Evolutionary conservation across 2,329 filamentous ascomycete genomes (phyloP).

Genomic region (Curvularia sp.): DNA sequence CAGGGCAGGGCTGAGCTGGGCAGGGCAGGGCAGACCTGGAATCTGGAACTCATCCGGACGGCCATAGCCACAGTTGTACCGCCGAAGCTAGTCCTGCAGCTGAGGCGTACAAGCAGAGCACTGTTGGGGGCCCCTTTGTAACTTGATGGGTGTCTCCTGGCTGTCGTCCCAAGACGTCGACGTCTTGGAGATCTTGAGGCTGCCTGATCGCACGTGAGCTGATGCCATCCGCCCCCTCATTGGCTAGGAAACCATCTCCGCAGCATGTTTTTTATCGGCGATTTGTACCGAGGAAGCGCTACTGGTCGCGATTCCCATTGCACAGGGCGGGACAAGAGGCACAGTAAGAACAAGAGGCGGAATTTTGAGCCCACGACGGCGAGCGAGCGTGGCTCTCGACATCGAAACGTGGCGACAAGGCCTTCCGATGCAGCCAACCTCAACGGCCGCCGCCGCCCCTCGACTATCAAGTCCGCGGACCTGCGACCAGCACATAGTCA

Average conservation of each 20-base stretch:
- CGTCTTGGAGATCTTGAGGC: not conserved
- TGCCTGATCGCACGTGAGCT: constrained; percentile 18
- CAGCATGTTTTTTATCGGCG: constrained; percentile 16
- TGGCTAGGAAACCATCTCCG: constrained; percentile 18
- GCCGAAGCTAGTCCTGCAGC: constrained; percentile 12
- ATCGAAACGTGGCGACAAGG: constrained; percentile 8
- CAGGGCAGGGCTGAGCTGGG: not conserved
- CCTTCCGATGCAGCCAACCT: constrained; percentile 3
- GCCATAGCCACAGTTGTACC: constrained; percentile 10
- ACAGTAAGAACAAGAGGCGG: constrained; percentile 6
- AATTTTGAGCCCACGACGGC: not conserved
- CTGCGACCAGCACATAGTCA: constrained; percentile 3
- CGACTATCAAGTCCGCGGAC: constrained; percentile 1
- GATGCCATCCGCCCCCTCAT: constrained; percentile 10
- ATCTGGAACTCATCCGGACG: constrained; percentile 9
- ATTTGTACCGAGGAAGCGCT: constrained; percentile 17
- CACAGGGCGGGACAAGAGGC: not conserved
- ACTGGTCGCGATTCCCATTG: constrained; percentile 12
- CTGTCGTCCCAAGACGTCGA: not conserved
- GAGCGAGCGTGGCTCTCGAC: not conserved
- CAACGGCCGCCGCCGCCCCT: not conserved
- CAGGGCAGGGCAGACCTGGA: not conserved
- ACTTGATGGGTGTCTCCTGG: not conserved
- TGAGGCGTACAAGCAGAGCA: constrained; percentile 2
- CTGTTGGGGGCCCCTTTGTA: not conserved